phyloP scores from a whole-genome alignment of 2,329 filamentous ascomycete species.

The Trichoderma sp. region DNA sequence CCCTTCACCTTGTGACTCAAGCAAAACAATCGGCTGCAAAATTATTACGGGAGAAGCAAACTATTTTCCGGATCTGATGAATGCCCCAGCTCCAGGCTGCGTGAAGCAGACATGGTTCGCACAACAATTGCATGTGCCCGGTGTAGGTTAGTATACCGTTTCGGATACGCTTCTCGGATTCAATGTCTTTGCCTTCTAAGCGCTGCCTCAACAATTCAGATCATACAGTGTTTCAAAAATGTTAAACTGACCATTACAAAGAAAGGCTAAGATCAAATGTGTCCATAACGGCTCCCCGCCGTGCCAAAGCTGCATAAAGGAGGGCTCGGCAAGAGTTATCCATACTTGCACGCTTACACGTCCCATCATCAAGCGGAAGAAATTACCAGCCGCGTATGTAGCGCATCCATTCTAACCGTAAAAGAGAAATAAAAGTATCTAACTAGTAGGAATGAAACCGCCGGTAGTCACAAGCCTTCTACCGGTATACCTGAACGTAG shows the following conservation, averaged over 20 bases:
- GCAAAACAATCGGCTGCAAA: background rate
- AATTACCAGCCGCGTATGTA: background rate
- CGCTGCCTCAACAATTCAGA: background rate
- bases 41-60: background rate
- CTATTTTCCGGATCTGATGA: background rate
- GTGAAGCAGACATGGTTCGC: background rate
- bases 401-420: background rate
- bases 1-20: background rate
- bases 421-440: background rate
- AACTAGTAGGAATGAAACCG: background rate
- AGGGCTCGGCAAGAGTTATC: background rate
- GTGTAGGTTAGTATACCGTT: background rate
- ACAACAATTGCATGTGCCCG: background rate
- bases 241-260: background rate
- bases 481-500: background rate
- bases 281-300: background rate
- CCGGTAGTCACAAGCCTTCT: background rate
- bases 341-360: background rate
- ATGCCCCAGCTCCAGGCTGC: background rate
- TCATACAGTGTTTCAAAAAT: background rate
- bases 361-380: background rate
- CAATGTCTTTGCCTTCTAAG: background rate
- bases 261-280: background rate
- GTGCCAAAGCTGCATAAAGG: background rate
- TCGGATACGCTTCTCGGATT: background rate